These are phyloP conservation scores for Saccharomycopsis javanensis DNA, from an alignment of 805 yeast species.

Conservation along the genomic window DNA sequence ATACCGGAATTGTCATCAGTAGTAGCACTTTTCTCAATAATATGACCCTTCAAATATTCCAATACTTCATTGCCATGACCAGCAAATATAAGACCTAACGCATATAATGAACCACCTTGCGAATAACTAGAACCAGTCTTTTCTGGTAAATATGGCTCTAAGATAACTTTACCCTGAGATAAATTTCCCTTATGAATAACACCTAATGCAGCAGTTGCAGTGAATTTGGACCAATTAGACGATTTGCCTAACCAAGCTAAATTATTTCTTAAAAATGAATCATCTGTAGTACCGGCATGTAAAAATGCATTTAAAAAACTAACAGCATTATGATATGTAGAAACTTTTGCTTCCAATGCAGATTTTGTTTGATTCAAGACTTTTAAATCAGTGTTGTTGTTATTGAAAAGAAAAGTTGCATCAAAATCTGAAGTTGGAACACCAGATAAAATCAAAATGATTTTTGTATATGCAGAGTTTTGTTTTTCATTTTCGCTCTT, in stretches of 20 bases:
- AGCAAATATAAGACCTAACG: conserved; percentile 87
- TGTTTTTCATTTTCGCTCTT: conserved; percentile 25
- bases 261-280: conserved; percentile 80
- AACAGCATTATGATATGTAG: conserved; percentile 92
- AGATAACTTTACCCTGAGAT: conserved; percentile 76
- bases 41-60: conserved; percentile 62
- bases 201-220: conserved; percentile 96
- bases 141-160: conserved; percentile 83
- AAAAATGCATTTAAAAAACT: conserved; percentile 90
- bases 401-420: conserved; percentile 75
- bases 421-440: conserved; percentile 90
- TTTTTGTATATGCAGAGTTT: conserved; percentile 28
- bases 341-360: conserved; percentile 79
- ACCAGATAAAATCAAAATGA: conserved; percentile 73
- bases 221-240: conserved; percentile 96
- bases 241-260: conserved; percentile 96
- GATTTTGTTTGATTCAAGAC: conserved; percentile 75
- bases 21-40: conserved; percentile 51
- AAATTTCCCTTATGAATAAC: conserved; percentile 94
- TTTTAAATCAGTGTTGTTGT: conserved; percentile 78
- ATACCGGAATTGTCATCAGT: conserved; percentile 70
- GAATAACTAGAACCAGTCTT: conserved; percentile 72
- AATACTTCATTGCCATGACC: conserved; percentile 81
- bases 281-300: conserved; percentile 95
- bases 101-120: conserved; percentile 92